A percentile compares a stretch with the other conserved stretches of the same genome.
These are phyloP conservation scores for Tagetes patula DNA, from an alignment of 129 eudicot species.

Conservation along the genomic window DNA sequence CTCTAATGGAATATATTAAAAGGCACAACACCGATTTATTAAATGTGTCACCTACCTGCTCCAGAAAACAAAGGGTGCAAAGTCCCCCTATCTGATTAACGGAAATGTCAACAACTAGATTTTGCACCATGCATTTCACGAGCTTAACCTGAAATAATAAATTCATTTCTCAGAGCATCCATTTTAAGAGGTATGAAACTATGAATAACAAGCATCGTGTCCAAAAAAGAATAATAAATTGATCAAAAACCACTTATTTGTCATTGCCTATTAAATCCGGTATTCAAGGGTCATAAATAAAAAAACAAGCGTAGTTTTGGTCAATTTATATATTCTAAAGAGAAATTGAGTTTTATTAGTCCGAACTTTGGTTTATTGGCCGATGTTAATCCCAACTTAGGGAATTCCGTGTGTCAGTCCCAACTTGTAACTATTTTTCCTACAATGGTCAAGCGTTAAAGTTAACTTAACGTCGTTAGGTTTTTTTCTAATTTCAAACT, in stretches of 20 bases:
- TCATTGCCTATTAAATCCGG: not conserved
- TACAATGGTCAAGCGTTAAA: no score
- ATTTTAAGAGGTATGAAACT: not conserved
- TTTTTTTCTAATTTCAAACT: no score
- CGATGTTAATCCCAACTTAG: no score
- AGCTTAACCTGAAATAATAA: constrained; percentile 77
- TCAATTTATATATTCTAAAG: not conserved
- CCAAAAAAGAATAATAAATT: not conserved
- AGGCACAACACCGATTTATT: not conserved
- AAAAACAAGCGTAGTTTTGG: not conserved
- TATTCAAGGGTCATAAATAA: not conserved
- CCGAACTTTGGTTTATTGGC: no score
- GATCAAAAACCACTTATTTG: not conserved
- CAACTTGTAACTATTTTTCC: no score
- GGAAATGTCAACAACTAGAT: constrained; percentile 86
- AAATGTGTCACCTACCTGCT: constrained; percentile 58
- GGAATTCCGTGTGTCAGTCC: no score
- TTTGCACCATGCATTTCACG: constrained; percentile 87
- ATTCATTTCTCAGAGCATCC: constrained; percentile 15
- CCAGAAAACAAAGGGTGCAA: constrained; percentile 90
- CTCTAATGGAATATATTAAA: not conserved
- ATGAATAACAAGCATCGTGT: not conserved
- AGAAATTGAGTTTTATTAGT: no score
- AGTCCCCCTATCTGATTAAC: constrained; percentile 91
- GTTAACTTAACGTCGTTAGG: no score